A percentile compares a stretch with the other conserved stretches of the same genome.
Conservation (phyloP, 2,329 filamentous ascomycete genomes). For the Fusarium austroafricanum region DNA sequence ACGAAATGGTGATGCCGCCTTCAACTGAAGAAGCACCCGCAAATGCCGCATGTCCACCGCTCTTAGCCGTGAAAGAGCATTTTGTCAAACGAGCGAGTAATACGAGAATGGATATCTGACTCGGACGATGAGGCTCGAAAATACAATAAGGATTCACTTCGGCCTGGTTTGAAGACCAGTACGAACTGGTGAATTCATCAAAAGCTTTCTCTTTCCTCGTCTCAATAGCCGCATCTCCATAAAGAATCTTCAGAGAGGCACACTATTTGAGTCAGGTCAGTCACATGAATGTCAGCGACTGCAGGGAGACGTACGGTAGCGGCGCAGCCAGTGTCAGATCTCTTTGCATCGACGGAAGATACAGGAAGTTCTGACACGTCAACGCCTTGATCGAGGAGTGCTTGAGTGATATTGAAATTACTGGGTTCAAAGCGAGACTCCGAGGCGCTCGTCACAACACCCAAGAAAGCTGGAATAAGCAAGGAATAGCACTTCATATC, state of each 20-base stretch:
- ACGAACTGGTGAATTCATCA: constrained; percentile 1
- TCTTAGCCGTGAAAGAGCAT: constrained; percentile 52
- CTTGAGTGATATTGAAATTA: constrained; percentile 25
- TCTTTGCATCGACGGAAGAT: neutral
- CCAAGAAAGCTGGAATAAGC: neutral
- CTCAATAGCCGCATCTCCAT: constrained; percentile 20
- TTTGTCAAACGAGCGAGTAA: constrained; percentile 19
- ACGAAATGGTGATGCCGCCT: constrained; percentile 51
- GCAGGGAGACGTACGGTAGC: constrained; percentile 1
- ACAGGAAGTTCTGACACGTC: constrained; percentile 11
- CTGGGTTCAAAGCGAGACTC: constrained; percentile 1
- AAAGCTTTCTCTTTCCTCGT: constrained; percentile 10
- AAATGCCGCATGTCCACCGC: constrained; percentile 60
- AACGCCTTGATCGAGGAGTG: constrained; percentile 21
- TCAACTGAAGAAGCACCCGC: constrained; percentile 53
- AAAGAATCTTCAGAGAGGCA: constrained; percentile 21
- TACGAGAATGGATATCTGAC: constrained; percentile 10
- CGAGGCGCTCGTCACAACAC: neutral
- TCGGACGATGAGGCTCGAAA: constrained; percentile 19
- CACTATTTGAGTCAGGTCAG: constrained; percentile 6
- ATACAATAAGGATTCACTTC: constrained; percentile 26
- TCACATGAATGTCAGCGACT: accelerated
- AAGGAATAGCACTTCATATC: constrained; percentile 12
- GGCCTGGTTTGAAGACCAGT: constrained; percentile 24
- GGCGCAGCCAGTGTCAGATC: constrained; percentile 3